Evolutionary conservation across 2,329 filamentous ascomycete genomes (phyloP), one percentile per base, ranked within the genome.

Genomic region (Rugonectria rugulosa): DNA sequence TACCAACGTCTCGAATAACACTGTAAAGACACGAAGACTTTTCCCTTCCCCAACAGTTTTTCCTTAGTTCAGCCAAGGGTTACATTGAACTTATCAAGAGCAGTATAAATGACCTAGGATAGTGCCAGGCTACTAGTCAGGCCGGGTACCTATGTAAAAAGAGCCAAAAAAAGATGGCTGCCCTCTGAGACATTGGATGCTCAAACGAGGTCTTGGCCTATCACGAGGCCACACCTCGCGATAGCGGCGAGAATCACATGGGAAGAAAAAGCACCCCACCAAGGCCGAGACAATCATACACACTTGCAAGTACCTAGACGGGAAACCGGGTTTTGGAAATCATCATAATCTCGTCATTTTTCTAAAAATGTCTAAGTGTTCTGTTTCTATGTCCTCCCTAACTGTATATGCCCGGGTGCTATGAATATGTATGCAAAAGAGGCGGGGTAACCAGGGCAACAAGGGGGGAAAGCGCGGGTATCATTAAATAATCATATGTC

Each of bases 401-500:
- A n/a, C n/a, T n/a, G n/a, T n/a, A n/a, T n/a, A n/a, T n/a, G n/a
- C n/a, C n/a, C n/a, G n/a, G n/a, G n/a, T n/a, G 29, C n/a, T 45
- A 21, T 41, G 23, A 47, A 37, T 52, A 47, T 53, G 48, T 31
- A 40, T 23, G 20, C 21, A 51, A 26, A 41, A 37, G 23, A 20
- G n/a, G 46, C 15, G 20, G 29, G 40, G 32, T 17, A 12, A 53
- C 32, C 41, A 46, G 42, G 43, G 36, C 36, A 51, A 41, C 34
- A 38, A 47, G 46, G 46, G 31, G 19, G 24, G n/a, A n/a, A 38
- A 32, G 44, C 42, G 49, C 19, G 48, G 42, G 29, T 48, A 53
- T 56, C 53, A 56, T 56, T 53, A 50, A 56, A 43, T 53, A 47
- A 41, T 56, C n/a, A n/a, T n/a, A n/a, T n/a, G n/a, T n/a, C 14